A percentile compares a stretch with the other conserved stretches of the same genome.
These are phyloP conservation scores for Quercus glauca DNA, from an alignment of 306 rosid species.

Conservation along the genomic window DNA sequence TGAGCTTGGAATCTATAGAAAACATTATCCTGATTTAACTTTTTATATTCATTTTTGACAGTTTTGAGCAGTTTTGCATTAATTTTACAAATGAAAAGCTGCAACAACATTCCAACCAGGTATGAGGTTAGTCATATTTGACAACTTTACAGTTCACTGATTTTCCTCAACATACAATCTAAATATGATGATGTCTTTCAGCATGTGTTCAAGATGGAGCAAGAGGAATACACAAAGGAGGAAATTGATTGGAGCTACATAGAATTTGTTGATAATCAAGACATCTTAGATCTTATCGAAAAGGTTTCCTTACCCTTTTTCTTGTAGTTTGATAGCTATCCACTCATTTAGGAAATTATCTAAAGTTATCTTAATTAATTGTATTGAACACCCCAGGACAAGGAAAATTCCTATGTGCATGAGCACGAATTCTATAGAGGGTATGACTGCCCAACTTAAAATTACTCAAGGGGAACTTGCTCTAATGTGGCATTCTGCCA, in stretches of 20 bases:
- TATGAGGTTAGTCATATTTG: slow-evolving; percentile 87
- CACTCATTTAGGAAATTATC: neutral
- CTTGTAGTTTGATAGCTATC: slow-evolving; percentile 8
- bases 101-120: slow-evolving; percentile 99
- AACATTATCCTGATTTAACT: slow-evolving; percentile 2
- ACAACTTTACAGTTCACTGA: slow-evolving; percentile 33
- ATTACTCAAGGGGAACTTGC: neutral
- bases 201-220: slow-evolving; percentile 95
- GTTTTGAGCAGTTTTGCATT: slow-evolving; percentile 94
- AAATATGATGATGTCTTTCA: slow-evolving; percentile 45
- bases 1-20: too few species aligned
- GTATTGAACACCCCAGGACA: slow-evolving; percentile 10
- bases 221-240: slow-evolving; percentile 82
- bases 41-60: slow-evolving; percentile 35
- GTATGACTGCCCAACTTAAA: neutral
- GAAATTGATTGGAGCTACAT: slow-evolving; percentile 91
- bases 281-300: slow-evolving; percentile 86
- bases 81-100: slow-evolving; percentile 94
- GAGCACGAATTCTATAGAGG: slow-evolving; percentile 11
- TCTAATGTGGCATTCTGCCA: neutral
- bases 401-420: slow-evolving; percentile 10
- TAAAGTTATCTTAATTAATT: slow-evolving; percentile 6
- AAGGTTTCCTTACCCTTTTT: slow-evolving; percentile 52
- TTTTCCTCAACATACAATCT: slow-evolving; percentile 37
- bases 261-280: slow-evolving; percentile 87